These are phyloP conservation scores for Cryptococcus sp. DNA, from an alignment of 1,284 basidiomycete species.

Conservation along the genomic window DNA sequence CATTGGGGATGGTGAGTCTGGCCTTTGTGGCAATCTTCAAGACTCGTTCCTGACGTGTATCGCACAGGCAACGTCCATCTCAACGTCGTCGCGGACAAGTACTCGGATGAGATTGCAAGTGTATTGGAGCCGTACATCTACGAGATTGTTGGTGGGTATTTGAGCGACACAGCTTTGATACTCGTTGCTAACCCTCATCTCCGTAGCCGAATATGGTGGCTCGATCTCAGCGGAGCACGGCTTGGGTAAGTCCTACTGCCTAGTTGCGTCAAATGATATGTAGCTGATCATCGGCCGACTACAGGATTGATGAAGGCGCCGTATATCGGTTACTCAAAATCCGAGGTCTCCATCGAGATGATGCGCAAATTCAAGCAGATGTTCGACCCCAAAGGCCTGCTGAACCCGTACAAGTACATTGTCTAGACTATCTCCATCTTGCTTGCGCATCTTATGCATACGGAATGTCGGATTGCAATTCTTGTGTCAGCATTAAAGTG, in stretches of 20 bases:
- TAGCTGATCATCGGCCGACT: background rate
- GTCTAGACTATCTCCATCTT: slow-evolving; percentile 13
- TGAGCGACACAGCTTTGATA: background rate
- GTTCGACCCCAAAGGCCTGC: slow-evolving; percentile 85
- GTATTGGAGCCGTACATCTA: slow-evolving; percentile 95
- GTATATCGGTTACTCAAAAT: slow-evolving; percentile 85
- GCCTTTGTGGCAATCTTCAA: slow-evolving; percentile 9
- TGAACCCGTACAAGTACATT: slow-evolving; percentile 59
- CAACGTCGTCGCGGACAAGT: slow-evolving; percentile 85
- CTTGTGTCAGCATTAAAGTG: too few species aligned
- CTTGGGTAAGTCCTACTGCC: slow-evolving; percentile 53
- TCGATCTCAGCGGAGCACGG: slow-evolving; percentile 98
- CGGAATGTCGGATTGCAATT: background rate
- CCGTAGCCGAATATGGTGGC: slow-evolving; percentile 61
- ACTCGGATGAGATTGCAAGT: slow-evolving; percentile 77
- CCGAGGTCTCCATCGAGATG: slow-evolving; percentile 69
- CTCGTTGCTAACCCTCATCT: background rate
- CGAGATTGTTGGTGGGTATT: slow-evolving; percentile 68
- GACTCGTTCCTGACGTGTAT: background rate
- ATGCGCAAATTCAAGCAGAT: slow-evolving; percentile 89
- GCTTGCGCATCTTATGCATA: background rate
- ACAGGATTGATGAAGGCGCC: slow-evolving; percentile 83
- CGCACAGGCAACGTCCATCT: slow-evolving; percentile 84
- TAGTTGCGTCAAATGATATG: background rate
- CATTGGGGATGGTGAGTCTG: slow-evolving; percentile 81